phyloP scores from a whole-genome alignment of 139 green algal genomes.

The Micractinium conductrix region DNA sequence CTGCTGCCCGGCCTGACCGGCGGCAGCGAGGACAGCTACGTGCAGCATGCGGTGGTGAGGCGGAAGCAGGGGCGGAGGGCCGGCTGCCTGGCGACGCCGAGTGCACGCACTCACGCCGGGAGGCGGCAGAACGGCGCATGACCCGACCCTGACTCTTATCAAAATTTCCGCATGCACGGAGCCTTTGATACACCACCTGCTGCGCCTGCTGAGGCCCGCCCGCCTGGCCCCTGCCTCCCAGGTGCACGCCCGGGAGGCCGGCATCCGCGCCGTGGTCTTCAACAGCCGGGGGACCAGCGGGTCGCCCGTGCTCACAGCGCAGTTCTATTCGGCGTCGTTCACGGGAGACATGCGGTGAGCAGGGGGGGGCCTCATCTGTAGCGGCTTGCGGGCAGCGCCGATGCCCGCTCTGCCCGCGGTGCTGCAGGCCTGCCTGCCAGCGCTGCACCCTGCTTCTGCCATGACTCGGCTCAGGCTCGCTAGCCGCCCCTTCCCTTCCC shows the following conservation, averaged over 20 bases:
- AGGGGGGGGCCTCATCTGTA: too few relatives aligned
- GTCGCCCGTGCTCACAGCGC: slow-evolving; percentile 85
- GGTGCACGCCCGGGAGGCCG: slow-evolving; percentile 42
- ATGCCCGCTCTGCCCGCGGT: not conserved
- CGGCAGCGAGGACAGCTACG: slow-evolving; percentile 88
- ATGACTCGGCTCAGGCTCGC: too few relatives aligned
- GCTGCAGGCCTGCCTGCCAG: not conserved
- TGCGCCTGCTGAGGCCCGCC: not conserved
- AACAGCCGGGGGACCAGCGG: slow-evolving; percentile 88
- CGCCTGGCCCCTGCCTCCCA: not conserved
- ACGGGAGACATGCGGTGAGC: slow-evolving; percentile 82
- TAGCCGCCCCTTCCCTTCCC: too few relatives aligned
- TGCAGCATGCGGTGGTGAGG: slow-evolving; percentile 73
- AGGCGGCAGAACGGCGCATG: too few relatives aligned
- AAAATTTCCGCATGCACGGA: too few relatives aligned
- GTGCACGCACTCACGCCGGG: too few relatives aligned
- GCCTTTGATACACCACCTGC: not conserved
- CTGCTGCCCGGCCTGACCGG: slow-evolving; percentile 93
- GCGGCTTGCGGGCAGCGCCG: not conserved
- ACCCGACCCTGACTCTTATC: too few relatives aligned
- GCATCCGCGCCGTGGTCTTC: slow-evolving; percentile 83
- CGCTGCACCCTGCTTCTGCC: not conserved
- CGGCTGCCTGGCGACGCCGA: too few relatives aligned
- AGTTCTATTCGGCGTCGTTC: slow-evolving; percentile 96
- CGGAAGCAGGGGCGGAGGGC: too few relatives aligned